phyloP scores from a whole-genome alignment of 2,329 filamentous ascomycete species.

The Dactylonectria estremocensis region DNA sequence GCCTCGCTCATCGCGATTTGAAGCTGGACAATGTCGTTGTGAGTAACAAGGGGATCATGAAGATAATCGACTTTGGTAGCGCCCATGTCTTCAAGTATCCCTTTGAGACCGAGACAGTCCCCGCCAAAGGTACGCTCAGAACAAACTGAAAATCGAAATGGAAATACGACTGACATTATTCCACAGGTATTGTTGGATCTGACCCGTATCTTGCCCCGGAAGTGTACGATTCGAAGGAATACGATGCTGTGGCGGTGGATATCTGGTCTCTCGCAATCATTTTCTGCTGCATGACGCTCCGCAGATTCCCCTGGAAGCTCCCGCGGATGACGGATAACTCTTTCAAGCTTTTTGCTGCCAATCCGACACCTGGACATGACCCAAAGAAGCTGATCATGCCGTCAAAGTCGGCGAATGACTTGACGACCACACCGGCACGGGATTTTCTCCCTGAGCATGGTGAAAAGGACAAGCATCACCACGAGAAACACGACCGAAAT shows the following conservation, averaged over 20 bases:
- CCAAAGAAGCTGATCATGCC: slow-evolving; percentile 67
- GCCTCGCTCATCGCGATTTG: slow-evolving; percentile 92
- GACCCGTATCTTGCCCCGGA: slow-evolving; percentile 98
- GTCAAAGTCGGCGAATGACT: slow-evolving; percentile 61
- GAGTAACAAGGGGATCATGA: slow-evolving; percentile 97
- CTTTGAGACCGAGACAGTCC: slow-evolving; percentile 80
- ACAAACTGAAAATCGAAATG: not conserved
- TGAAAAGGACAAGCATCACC: slow-evolving; percentile 43
- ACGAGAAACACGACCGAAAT: slow-evolving; percentile 40
- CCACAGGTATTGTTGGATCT: slow-evolving; percentile 77
- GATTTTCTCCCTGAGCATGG: slow-evolving; percentile 58
- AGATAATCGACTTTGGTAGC: slow-evolving; percentile 98
- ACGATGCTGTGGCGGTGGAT: slow-evolving; percentile 94
- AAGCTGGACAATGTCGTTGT: slow-evolving; percentile 99
- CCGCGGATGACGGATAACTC: slow-evolving; percentile 93
- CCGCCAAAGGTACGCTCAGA: slow-evolving; percentile 54
- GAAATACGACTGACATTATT: slow-evolving; percentile 32
- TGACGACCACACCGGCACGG: slow-evolving; percentile 56
- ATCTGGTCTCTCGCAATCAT: slow-evolving; percentile 99
- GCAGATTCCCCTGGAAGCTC: slow-evolving; percentile 97
- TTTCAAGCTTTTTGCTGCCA: slow-evolving; percentile 91
- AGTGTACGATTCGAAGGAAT: slow-evolving; percentile 93
- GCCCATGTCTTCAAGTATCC: slow-evolving; percentile 98
- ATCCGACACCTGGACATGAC: slow-evolving; percentile 82
- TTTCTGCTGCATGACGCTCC: slow-evolving; percentile 97